These are phyloP conservation scores for Suhomyces wounanorum DNA, from an alignment of 1,139 yeast species.

Conservation along the genomic window DNA sequence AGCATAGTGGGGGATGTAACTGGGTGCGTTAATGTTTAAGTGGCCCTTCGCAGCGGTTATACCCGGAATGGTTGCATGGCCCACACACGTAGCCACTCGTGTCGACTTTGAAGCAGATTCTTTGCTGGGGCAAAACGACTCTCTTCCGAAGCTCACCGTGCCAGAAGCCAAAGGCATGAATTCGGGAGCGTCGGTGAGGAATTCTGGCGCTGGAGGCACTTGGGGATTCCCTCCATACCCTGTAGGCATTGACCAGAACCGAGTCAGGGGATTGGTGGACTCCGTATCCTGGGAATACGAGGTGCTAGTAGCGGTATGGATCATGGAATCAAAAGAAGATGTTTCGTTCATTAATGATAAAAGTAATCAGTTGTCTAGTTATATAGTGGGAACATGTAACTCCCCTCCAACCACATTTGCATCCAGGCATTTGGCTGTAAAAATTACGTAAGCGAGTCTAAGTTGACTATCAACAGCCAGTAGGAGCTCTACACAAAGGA, in stretches of 20 bases:
- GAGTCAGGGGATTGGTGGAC: slow-evolving; percentile 5
- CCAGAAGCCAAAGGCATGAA: neutral
- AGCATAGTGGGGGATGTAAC: slow-evolving; percentile 27
- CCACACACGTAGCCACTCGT: neutral
- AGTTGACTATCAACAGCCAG: neutral
- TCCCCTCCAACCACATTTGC: slow-evolving; percentile 1
- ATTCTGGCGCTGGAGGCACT: neutral
- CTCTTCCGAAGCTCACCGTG: neutral
- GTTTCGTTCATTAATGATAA: slow-evolving; percentile 5
- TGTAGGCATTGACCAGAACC: slow-evolving; percentile 9
- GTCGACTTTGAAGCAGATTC: neutral
- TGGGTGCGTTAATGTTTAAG: slow-evolving; percentile 34
- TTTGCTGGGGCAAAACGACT: neutral
- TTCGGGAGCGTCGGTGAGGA: neutral
- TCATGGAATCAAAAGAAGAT: slow-evolving; percentile 1
- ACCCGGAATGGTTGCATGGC: neutral
- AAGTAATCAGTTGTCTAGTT: neutral
- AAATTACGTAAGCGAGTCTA: slow-evolving; percentile 3
- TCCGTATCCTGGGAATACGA: slow-evolving; percentile 7
- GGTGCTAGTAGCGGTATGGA: slow-evolving; percentile 3
- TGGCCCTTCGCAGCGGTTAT: slow-evolving; percentile 4
- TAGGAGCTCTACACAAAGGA: slow-evolving; percentile 1
- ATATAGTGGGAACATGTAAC: neutral
- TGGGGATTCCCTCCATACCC: slow-evolving; percentile 1
- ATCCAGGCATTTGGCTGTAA: slow-evolving; percentile 3